Percentiles rank a stretch among this genome's conserved stretches.
These are phyloP conservation scores for Rhododendron mucronatum DNA, from an alignment of 148 eudicot species.

Conservation along the genomic window DNA sequence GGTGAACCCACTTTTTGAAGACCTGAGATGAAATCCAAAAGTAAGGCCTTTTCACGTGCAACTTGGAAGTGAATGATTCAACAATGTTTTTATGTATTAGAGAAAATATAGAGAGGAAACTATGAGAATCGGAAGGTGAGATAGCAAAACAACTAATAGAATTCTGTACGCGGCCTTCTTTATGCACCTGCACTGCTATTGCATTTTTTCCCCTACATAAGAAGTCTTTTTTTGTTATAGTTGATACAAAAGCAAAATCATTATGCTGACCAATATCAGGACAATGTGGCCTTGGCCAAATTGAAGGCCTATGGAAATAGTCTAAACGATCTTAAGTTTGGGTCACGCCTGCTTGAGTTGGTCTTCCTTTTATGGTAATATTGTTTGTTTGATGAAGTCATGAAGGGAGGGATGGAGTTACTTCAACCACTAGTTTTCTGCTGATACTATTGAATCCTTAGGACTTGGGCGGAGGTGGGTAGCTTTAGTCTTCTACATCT, in stretches of 20 bases:
- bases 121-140: neutral
- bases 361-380: neutral
- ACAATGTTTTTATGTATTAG: neutral
- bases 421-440: neutral
- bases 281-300: neutral
- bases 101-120: neutral
- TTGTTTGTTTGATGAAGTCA: neutral
- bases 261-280: neutral
- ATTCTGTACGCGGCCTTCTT: neutral
- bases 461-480: neutral
- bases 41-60: neutral
- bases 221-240: neutral
- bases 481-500: neutral
- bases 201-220: neutral
- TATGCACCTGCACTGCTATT: neutral
- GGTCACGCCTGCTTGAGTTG: neutral
- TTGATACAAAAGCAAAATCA: neutral
- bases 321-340: neutral
- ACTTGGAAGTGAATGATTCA: neutral
- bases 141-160: neutral
- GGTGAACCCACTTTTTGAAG: neutral
- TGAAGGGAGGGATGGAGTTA: neutral
- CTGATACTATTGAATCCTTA: neutral
- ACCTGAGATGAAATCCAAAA: neutral
- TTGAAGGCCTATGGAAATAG: neutral